Evolutionary conservation across 2,329 filamentous ascomycete species (phyloP), one percentile per base, ranked within the genome.

Genomic region (Dactylellina parvicollis): DNA sequence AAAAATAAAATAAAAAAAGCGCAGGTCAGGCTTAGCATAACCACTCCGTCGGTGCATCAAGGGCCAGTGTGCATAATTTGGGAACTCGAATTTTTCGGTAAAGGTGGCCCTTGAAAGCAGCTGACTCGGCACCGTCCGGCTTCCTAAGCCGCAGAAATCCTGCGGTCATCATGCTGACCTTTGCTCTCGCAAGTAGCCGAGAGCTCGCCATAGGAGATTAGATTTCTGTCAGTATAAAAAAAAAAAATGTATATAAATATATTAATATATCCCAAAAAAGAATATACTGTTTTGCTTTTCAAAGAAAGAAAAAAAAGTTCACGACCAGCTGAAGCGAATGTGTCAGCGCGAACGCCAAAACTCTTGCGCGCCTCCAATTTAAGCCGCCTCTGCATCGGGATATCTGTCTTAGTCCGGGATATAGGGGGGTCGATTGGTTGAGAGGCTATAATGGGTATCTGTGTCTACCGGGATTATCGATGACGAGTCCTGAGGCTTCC

Each of bases 1-100:
- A 52, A 30, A 42, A 69, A 69, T 54, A 55, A 55, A 16, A 4
- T 28, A 52, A 50, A 40, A 62, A 61, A 71, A 12, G 34, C 28
- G 52, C 59, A 72, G 44, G 44, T 49, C 42, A 59, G 59, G 59
- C 67, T 72, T 72, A 72, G 59, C 52, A 72, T 72, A 72, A 72
- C 67, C 67, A 72, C 36, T 59, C 67, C 34, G 67, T 64, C 67
- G 67, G 67, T 60, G 67, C 60, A 64, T 62, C 67, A 60, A 22
- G 60, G 67, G 28, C 54, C 50, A 64, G 50, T 60, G 30, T 72
- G 67, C 67, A 72, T 72, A 49, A 64, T 57, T 64, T 65, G 66
- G 67, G 66, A 56, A 55, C 24, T 56, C 42, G 26, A 46, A 16
- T 24, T 49, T 72, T 64, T 72, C 67, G 67, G 67, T 60, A 72